phyloP scores from a whole-genome alignment of 2,329 filamentous ascomycete species.

The Pleurostoma richardsiae region DNA sequence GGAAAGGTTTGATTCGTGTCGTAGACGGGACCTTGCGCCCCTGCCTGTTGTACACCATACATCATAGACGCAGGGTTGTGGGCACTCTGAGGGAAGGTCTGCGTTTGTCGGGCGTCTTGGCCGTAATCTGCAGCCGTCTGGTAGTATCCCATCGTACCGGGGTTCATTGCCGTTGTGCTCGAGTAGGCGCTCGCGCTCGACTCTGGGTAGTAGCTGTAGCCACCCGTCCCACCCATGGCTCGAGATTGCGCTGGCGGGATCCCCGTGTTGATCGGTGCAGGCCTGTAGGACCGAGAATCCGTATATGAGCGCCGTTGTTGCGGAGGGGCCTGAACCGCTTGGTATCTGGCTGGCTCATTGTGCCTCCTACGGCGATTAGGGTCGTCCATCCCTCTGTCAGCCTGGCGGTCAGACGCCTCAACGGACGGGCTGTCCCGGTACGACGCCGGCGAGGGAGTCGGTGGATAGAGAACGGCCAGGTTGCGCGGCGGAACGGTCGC shows the following conservation, averaged over 20 bases:
- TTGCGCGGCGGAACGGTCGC: constrained; percentile 37
- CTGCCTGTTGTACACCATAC: constrained; percentile 70
- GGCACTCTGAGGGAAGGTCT: constrained; percentile 41
- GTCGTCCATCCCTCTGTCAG: constrained; percentile 70
- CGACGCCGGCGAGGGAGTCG: constrained; percentile 60
- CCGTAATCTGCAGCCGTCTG: constrained; percentile 54
- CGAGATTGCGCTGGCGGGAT: constrained; percentile 33
- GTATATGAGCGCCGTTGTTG: constrained; percentile 40
- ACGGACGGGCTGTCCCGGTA: constrained; percentile 58
- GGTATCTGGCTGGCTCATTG: constrained; percentile 60
- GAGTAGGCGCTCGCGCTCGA: constrained; percentile 46
- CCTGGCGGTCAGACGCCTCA: constrained; percentile 46
- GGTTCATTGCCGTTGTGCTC: constrained; percentile 50
- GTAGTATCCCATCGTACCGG: constrained; percentile 49
- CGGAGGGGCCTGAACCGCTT: constrained; percentile 41
- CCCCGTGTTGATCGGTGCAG: constrained; percentile 44
- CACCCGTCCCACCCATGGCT: constrained; percentile 51
- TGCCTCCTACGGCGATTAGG: constrained; percentile 69
- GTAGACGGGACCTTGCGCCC: constrained; percentile 62
- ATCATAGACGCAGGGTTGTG: constrained; percentile 63
- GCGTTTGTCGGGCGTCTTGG: constrained; percentile 53
- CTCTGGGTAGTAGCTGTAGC: constrained; percentile 55
- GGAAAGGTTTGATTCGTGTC: constrained; percentile 69
- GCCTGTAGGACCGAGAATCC: constrained; percentile 46
- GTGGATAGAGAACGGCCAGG: constrained; percentile 58